Percentiles rank a stretch among this genome's conserved stretches.
These are phyloP conservation scores for Penicillium sp. DNA, from an alignment of 2,329 filamentous ascomycete genomes.

Conservation along the genomic window DNA sequence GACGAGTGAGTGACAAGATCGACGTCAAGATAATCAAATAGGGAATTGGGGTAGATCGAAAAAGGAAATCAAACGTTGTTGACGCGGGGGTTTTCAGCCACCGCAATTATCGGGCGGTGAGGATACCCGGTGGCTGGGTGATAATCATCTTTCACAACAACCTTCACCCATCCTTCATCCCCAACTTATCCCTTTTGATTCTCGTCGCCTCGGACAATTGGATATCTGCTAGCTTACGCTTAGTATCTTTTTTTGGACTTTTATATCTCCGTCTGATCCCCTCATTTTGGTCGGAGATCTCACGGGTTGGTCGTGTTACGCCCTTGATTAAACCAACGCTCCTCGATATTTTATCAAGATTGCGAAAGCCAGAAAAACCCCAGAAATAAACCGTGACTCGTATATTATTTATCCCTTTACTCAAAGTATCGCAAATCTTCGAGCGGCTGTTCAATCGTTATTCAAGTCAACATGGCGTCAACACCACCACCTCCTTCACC, in stretches of 20 bases:
- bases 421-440: not conserved
- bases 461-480: constrained; percentile 37
- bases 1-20: not conserved
- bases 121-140: constrained; percentile 21
- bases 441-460: not conserved
- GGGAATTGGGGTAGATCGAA: constrained; percentile 5
- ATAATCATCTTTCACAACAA: constrained; percentile 18
- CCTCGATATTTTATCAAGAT: not conserved
- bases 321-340: constrained; percentile 14
- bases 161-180: constrained; percentile 19
- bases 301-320: not conserved
- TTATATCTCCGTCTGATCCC: not conserved
- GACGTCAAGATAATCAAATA: not conserved
- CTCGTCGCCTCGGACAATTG: constrained; percentile 5
- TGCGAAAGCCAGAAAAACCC: constrained; percentile 1
- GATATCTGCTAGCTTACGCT: not conserved
- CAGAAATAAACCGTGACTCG: not conserved
- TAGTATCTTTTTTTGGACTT: not conserved
- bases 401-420: not conserved
- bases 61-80: constrained; percentile 19
- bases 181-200: constrained; percentile 7
- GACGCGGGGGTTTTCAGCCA: constrained; percentile 15
- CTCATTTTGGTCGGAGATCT: not conserved
- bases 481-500: constrained; percentile 44
- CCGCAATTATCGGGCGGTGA: constrained; percentile 17